Evolutionary conservation across 78 protist species (phyloP).

Genomic region (Chrysochromulina parva): DNA sequence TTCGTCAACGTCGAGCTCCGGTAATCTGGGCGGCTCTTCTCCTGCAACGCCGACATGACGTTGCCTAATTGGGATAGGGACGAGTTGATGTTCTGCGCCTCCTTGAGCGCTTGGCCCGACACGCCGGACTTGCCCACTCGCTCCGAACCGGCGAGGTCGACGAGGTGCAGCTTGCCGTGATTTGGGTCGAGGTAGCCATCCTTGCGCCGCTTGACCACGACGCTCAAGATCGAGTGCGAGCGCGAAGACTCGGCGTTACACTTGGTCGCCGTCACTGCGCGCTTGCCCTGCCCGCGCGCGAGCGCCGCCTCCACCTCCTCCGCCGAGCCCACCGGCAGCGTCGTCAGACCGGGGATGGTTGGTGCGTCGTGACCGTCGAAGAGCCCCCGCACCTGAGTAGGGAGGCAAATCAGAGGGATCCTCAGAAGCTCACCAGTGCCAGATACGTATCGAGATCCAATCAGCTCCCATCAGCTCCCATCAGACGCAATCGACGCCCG

Average conservation of each 20-base stretch:
- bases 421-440: too few relatives aligned
- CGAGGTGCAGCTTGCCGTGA: slow-evolving; percentile 2
- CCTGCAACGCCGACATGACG: slow-evolving; percentile 14
- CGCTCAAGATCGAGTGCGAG: not conserved
- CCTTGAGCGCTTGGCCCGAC: not conserved
- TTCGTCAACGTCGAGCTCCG: slow-evolving; percentile 34
- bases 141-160: slow-evolving; percentile 27
- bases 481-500: too few relatives aligned
- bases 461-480: too few relatives aligned
- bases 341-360: not conserved
- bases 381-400: too few relatives aligned
- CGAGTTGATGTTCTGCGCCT: slow-evolving; percentile 1
- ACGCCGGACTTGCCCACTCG: not conserved
- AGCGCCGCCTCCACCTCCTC: not conserved
- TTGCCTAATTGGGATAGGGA: not conserved
- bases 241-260: not conserved
- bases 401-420: too few relatives aligned
- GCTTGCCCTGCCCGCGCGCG: not conserved
- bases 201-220: not conserved
- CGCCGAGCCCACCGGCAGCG: not conserved
- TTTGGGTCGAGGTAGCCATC: too few relatives aligned
- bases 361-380: too few relatives aligned
- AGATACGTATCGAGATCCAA: too few relatives aligned
- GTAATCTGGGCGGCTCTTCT: not conserved
- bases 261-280: not conserved